phyloP scores from a whole-genome alignment of 345 rosid genomes.

The Iberis pinnata region DNA sequence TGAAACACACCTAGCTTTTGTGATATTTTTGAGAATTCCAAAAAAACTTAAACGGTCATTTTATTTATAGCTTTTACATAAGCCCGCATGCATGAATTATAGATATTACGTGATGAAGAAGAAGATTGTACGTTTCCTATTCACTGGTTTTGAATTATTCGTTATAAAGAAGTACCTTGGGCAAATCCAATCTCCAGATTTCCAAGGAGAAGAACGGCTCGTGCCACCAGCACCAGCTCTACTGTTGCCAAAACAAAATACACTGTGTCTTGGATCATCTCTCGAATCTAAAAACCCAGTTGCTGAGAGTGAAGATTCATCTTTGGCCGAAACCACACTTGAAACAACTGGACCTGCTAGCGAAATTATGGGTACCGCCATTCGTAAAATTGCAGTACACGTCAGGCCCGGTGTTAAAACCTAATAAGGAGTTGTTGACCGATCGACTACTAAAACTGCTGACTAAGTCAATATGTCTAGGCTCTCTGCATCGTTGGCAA shows the following conservation, averaged over 20 bases:
- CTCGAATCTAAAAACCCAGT: slow-evolving; percentile 28
- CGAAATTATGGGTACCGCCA: slow-evolving; percentile 90
- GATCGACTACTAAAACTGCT: slow-evolving; percentile 46
- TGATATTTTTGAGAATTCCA: no score
- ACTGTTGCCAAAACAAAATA: no score
- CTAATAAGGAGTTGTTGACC: slow-evolving; percentile 56
- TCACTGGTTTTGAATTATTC: no score
- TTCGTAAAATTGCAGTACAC: slow-evolving; percentile 78
- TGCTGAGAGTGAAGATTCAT: slow-evolving; percentile 38
- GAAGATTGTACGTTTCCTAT: not conserved
- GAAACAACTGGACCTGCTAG: slow-evolving; percentile 88
- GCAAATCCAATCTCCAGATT: slow-evolving; percentile 84
- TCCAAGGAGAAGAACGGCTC: slow-evolving; percentile 63
- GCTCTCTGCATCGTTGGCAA: slow-evolving; percentile 71
- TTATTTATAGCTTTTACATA: not conserved
- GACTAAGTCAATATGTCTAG: slow-evolving; percentile 27
- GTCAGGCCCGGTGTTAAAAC: slow-evolving; percentile 74
- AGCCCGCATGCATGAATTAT: no score
- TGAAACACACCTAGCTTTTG: no score
- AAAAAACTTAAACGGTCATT: no score
- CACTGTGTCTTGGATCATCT: slow-evolving; percentile 42
- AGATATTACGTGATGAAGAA: no score
- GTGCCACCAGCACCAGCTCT: slow-evolving; percentile 27
- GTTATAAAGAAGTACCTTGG: no score
- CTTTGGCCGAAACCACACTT: slow-evolving; percentile 76